phyloP scores from a whole-genome alignment of 352 stramenopile genomes.

The Pythium periplocum region DNA sequence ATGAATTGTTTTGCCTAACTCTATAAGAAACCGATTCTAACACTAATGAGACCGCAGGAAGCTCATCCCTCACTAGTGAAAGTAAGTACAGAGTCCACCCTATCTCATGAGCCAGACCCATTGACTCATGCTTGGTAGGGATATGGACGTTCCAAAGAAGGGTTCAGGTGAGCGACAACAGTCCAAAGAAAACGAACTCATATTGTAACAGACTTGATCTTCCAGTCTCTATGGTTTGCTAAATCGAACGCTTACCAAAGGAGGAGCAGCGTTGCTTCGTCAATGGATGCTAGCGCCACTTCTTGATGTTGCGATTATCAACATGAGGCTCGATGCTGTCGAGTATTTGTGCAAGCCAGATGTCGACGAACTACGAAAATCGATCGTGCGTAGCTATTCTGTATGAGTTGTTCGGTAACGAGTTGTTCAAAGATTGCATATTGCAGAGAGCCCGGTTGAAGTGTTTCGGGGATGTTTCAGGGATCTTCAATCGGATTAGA shows the following conservation, averaged over 20 bases:
- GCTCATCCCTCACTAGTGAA: conserved; percentile 74
- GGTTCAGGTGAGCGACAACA: conserved; percentile 50
- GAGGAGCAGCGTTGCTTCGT: conserved; percentile 47
- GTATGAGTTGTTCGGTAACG: neutral
- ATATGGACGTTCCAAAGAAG: conserved; percentile 74
- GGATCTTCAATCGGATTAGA: conserved; percentile 61
- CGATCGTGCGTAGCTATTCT: conserved; percentile 30
- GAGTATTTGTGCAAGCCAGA: conserved; percentile 47
- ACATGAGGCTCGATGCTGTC: conserved; percentile 48
- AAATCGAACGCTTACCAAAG: conserved; percentile 76
- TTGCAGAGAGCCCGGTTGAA: conserved; percentile 54
- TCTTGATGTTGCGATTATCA: conserved; percentile 35
- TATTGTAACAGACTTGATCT: too few relatives aligned
- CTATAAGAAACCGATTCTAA: too few relatives aligned
- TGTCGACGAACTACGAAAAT: conserved; percentile 53
- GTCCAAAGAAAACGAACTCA: too few relatives aligned
- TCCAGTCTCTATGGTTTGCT: conserved; percentile 69
- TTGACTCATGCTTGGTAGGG: conserved; percentile 25
- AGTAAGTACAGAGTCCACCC: conserved; percentile 18
- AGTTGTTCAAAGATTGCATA: conserved; percentile 1
- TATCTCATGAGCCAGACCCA: too few relatives aligned
- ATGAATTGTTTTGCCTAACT: neutral
- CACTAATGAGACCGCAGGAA: conserved; percentile 32
- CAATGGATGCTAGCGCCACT: conserved; percentile 80
- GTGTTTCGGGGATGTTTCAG: conserved; percentile 53